These are phyloP conservation scores for Fusarium pseudonygamai DNA, from an alignment of 2,329 filamentous ascomycete genomes.

Conservation along the genomic window DNA sequence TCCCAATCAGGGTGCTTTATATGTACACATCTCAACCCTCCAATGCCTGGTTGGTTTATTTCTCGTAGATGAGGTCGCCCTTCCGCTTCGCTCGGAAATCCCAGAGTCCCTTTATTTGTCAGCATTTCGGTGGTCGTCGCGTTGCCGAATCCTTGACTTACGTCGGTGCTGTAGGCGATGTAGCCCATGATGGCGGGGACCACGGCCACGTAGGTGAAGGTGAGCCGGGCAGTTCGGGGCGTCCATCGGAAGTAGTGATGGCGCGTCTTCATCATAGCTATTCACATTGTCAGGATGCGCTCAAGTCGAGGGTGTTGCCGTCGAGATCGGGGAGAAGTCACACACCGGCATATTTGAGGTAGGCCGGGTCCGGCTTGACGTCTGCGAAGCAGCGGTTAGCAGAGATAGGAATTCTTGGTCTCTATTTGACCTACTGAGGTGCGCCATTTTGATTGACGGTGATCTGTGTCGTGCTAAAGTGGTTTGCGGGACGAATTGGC, in stretches of 20 bases:
- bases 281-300: conserved; percentile 37
- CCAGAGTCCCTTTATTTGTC: conserved; percentile 76
- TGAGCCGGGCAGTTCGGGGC: conserved; percentile 79
- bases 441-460: conserved; percentile 50
- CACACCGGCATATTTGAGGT: conserved; percentile 53
- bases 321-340: conserved; percentile 37
- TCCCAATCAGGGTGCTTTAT: conserved; percentile 44
- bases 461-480: conserved; percentile 36
- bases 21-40: conserved; percentile 53
- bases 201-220: conserved; percentile 77
- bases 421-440: conserved; percentile 47
- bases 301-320: background rate
- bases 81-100: conserved; percentile 87
- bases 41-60: conserved; percentile 55
- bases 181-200: conserved; percentile 78
- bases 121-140: conserved; percentile 21
- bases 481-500: conserved; percentile 36
- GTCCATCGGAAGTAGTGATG: conserved; percentile 98
- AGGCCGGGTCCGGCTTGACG: conserved; percentile 55
- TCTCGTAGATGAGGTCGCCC: conserved; percentile 86
- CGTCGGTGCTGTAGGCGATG: conserved; percentile 83
- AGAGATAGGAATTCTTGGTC: background rate
- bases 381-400: conserved; percentile 47
- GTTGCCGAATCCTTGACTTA: conserved; percentile 61
- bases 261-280: conserved; percentile 85